These are phyloP conservation scores for Selenicereus undatus DNA, from an alignment of 148 eudicot species.

Conservation along the genomic window DNA sequence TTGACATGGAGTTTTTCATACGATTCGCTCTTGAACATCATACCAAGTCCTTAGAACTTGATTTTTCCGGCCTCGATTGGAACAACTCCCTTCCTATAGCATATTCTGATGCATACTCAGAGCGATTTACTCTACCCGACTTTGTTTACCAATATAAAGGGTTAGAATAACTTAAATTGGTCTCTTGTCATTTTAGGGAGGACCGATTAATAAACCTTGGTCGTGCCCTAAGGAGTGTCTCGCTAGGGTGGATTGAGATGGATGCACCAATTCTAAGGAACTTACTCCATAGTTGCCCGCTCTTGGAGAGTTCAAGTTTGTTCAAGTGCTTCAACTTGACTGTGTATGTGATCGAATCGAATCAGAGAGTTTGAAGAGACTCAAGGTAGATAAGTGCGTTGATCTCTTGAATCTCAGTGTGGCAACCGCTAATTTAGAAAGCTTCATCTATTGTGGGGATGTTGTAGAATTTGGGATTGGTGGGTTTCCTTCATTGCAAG, in stretches of 20 bases:
- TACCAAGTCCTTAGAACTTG: slow-evolving; percentile 31
- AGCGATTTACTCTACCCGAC: slow-evolving; percentile 18
- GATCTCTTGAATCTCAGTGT: slow-evolving; percentile 16
- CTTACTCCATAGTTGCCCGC: slow-evolving; percentile 18
- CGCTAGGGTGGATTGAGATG: slow-evolving; percentile 27
- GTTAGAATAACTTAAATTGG: slow-evolving; percentile 27
- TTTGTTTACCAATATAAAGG: slow-evolving; percentile 14
- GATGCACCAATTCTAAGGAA: not conserved
- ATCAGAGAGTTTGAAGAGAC: slow-evolving; percentile 20
- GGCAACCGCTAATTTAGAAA: slow-evolving; percentile 12
- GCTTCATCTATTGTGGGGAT: slow-evolving; percentile 30
- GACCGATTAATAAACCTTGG: slow-evolving; percentile 1
- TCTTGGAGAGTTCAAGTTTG: slow-evolving; percentile 26
- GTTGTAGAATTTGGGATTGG: slow-evolving; percentile 1
- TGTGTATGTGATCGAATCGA: slow-evolving; percentile 4
- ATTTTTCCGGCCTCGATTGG: slow-evolving; percentile 23
- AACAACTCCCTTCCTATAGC: not conserved
- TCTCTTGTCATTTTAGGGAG: slow-evolving; percentile 21
- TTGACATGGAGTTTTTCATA: not conserved
- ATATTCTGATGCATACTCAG: not conserved
- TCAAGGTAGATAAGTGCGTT: slow-evolving; percentile 29
- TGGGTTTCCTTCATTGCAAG: not conserved
- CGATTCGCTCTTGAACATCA: slow-evolving; percentile 17
- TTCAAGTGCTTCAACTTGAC: slow-evolving; percentile 21
- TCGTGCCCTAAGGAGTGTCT: slow-evolving; percentile 17